A percentile compares a stretch with the other conserved stretches of the same genome.
These are phyloP conservation scores for Leccinellum luteum DNA, from an alignment of 768 basidiomycete species.

Conservation along the genomic window DNA sequence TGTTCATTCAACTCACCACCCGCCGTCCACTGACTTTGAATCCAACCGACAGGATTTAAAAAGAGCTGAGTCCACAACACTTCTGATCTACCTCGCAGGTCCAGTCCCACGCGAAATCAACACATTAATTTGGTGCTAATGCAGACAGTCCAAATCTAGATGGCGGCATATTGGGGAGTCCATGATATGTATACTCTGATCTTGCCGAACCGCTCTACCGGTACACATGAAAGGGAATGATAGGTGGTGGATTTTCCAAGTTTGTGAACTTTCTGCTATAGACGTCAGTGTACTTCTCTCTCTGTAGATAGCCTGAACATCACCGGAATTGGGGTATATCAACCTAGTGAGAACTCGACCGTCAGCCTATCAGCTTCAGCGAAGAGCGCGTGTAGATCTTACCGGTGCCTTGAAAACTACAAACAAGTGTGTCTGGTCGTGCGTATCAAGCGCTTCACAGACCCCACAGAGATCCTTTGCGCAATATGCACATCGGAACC, in stretches of 20 bases:
- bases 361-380: slow-evolving; percentile 5
- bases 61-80: slow-evolving; percentile 25
- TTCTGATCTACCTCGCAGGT: background rate
- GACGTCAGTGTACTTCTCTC: slow-evolving; percentile 8
- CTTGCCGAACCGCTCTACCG: slow-evolving; percentile 21
- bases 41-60: slow-evolving; percentile 26
- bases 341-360: slow-evolving; percentile 40
- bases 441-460: slow-evolving; percentile 79
- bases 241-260: slow-evolving; percentile 58
- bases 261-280: slow-evolving; percentile 49
- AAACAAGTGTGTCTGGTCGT: slow-evolving; percentile 81
- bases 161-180: background rate
- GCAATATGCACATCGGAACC: slow-evolving; percentile 91
- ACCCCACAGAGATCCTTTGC: slow-evolving; percentile 81
- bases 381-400: slow-evolving; percentile 19
- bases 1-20: slow-evolving; percentile 15
- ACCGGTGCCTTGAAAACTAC: slow-evolving; percentile 85
- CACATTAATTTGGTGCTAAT: slow-evolving; percentile 5
- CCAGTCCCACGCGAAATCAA: background rate
- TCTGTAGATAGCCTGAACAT: slow-evolving; percentile 20
- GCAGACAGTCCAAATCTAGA: background rate
- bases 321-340: slow-evolving; percentile 75
- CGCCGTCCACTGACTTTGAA: background rate
- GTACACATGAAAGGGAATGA: slow-evolving; percentile 66
- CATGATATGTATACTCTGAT: slow-evolving; percentile 6